phyloP scores from a whole-genome alignment of 2,329 filamentous ascomycete species.

The Pseudogymnoascus verrucosus region DNA sequence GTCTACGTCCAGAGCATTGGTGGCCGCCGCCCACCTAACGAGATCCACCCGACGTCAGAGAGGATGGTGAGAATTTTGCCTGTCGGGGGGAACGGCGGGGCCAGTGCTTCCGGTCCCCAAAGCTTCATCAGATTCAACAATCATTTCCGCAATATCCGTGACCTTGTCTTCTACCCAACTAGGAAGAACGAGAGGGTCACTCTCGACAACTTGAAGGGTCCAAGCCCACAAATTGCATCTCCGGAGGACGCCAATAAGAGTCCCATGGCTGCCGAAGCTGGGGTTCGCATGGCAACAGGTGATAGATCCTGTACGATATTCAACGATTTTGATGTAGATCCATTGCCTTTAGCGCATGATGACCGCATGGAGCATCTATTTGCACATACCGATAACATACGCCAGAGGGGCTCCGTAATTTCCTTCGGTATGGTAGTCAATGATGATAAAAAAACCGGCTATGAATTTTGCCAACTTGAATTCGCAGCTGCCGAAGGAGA shows the following conservation, averaged over 20 bases:
- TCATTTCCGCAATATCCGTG: neutral
- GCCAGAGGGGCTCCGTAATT: neutral
- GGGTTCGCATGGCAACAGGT: neutral
- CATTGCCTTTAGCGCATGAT: neutral
- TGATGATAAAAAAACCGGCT: neutral
- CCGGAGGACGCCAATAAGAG: no score
- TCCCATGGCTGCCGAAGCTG: neutral
- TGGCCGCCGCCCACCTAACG: neutral
- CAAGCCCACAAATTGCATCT: neutral
- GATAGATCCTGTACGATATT: neutral
- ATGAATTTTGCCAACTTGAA: neutral
- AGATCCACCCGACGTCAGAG: neutral
- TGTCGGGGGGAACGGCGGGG: neutral
- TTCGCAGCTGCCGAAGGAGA: neutral
- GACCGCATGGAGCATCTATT: neutral
- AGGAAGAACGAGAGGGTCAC: neutral
- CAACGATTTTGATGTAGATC: neutral
- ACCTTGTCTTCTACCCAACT: neutral
- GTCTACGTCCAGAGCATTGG: neutral
- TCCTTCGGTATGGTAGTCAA: neutral
- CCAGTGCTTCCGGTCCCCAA: neutral
- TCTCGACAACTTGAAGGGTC: neutral
- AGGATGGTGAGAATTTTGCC: neutral
- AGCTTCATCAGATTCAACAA: neutral
- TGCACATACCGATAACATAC: neutral